A percentile compares a stretch with the other conserved stretches of the same genome.
These are phyloP conservation scores for Paraphaeosphaeria sporulosa DNA, from an alignment of 2,329 filamentous ascomycete species.

Conservation along the genomic window DNA sequence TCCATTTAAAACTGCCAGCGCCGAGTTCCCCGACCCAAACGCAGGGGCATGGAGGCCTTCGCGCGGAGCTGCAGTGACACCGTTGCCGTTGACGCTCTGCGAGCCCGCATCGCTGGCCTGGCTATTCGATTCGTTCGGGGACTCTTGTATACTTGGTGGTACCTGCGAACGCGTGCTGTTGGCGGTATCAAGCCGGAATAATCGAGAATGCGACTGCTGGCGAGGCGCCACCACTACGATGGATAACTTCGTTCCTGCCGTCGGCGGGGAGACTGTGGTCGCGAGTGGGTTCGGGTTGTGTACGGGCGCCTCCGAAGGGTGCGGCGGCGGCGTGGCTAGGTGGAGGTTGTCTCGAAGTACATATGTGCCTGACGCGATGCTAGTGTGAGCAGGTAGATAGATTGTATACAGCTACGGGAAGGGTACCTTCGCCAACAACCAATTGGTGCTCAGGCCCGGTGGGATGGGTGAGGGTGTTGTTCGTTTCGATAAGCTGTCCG, in stretches of 20 bases:
- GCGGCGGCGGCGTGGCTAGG: constrained; percentile 91
- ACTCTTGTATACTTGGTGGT: constrained; percentile 58
- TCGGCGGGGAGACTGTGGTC: constrained; percentile 83
- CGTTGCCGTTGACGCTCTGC: constrained; percentile 43
- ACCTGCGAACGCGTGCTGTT: constrained; percentile 52
- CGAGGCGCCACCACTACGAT: constrained; percentile 73
- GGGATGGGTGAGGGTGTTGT: constrained; percentile 84
- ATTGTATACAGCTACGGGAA: constrained; percentile 8
- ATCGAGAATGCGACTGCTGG: constrained; percentile 51
- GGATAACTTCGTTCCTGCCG: constrained; percentile 83
- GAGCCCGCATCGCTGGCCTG: constrained; percentile 56
- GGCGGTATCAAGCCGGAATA: constrained; percentile 51
- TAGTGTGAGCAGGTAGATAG: constrained; percentile 27
- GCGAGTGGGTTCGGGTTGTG: constrained; percentile 90
- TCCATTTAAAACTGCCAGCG: constrained; percentile 66
- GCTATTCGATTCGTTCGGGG: constrained; percentile 52
- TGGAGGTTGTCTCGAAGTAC: constrained; percentile 88
- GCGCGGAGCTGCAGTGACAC: constrained; percentile 38
- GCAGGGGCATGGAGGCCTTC: constrained; percentile 60
- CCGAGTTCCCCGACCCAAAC: constrained; percentile 86
- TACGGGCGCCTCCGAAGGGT: constrained; percentile 89
- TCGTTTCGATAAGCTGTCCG: constrained; percentile 88
- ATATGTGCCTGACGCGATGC: constrained; percentile 74
- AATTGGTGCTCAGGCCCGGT: constrained; percentile 86
- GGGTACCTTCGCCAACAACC: constrained; percentile 86